Conservation (phyloP, 1,139 yeast genomes). For the Petasospora fabianii region DNA sequence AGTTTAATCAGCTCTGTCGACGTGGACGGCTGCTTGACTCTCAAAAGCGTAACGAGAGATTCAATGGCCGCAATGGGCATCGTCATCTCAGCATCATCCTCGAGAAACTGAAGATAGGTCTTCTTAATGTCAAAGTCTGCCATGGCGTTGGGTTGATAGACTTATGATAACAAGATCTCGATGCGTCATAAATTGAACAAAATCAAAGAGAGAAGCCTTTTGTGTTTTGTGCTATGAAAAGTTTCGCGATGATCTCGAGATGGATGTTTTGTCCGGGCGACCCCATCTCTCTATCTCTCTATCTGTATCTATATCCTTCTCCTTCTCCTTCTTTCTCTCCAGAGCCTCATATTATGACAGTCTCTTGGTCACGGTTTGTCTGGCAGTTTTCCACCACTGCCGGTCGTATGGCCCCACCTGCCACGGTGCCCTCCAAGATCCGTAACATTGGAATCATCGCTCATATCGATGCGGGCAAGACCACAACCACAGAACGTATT, state of each 20-base stretch:
- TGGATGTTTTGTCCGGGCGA: slow-evolving; percentile 1
- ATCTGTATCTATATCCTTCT: too few species aligned
- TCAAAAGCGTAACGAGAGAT: slow-evolving; percentile 77
- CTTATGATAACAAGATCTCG: background rate
- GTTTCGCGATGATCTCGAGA: too few species aligned
- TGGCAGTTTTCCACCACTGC: slow-evolving; percentile 6
- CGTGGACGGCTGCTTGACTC: slow-evolving; percentile 82
- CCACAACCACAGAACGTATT: slow-evolving; percentile 95
- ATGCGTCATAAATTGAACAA: too few species aligned
- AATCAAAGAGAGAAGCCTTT: background rate
- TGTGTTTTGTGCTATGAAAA: too few species aligned
- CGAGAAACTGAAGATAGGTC: slow-evolving; percentile 73
- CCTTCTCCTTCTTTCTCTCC: too few species aligned
- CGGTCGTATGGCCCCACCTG: background rate
- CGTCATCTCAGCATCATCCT: slow-evolving; percentile 90
- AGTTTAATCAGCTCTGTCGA: slow-evolving; percentile 87
- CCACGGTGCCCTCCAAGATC: slow-evolving; percentile 16
- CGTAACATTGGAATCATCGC: slow-evolving; percentile 74
- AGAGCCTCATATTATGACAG: too few species aligned
- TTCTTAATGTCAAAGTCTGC: slow-evolving; percentile 70
- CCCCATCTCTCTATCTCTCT: too few species aligned
- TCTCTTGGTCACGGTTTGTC: background rate
- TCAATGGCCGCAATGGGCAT: slow-evolving; percentile 99
- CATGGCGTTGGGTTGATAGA: slow-evolving; percentile 16
- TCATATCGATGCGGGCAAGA: slow-evolving; percentile 95